A percentile compares a stretch with the other conserved stretches of the same genome.
These are phyloP conservation scores for Trichophyton mentagrophytes DNA, from an alignment of 2,329 filamentous ascomycete genomes.

Conservation along the genomic window DNA sequence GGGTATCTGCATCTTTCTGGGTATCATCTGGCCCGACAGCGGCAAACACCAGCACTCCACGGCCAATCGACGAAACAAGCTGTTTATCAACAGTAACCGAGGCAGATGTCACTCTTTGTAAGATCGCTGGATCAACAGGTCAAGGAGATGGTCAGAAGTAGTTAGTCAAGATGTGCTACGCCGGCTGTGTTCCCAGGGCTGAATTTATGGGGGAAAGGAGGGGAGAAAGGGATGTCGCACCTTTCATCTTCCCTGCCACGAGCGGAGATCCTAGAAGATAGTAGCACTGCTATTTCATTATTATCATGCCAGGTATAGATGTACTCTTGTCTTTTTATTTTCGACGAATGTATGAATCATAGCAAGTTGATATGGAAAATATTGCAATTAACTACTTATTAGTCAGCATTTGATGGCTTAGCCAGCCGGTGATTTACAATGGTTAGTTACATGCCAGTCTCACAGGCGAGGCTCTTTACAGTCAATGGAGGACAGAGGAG, in stretches of 20 bases:
- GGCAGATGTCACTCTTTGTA: conserved; percentile 87
- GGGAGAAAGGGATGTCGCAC: background rate
- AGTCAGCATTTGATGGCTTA: background rate
- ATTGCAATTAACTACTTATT: background rate
- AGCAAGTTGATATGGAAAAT: too few relatives aligned
- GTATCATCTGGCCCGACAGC: conserved; percentile 86
- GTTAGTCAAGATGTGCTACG: background rate
- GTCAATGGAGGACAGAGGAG: background rate
- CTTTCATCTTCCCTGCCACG: background rate
- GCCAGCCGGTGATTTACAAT: background rate
- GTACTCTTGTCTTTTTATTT: background rate
- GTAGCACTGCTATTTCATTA: background rate
- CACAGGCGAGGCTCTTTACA: background rate
- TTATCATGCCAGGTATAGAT: background rate
- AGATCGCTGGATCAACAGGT: conserved; percentile 50
- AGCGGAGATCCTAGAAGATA: background rate
- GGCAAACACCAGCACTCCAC: conserved; percentile 79
- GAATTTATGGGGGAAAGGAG: background rate
- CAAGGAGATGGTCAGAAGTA: background rate
- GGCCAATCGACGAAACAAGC: conserved; percentile 79
- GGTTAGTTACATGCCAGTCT: background rate
- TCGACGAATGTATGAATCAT: too few relatives aligned
- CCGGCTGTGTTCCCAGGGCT: background rate
- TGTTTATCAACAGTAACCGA: conserved; percentile 91
- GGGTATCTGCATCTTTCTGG: conserved; percentile 67